Percentiles rank a stretch among this genome's conserved stretches.
phyloP scores from a whole-genome alignment of 805 yeast species.

The Kurtzmaniella cleridarum region DNA sequence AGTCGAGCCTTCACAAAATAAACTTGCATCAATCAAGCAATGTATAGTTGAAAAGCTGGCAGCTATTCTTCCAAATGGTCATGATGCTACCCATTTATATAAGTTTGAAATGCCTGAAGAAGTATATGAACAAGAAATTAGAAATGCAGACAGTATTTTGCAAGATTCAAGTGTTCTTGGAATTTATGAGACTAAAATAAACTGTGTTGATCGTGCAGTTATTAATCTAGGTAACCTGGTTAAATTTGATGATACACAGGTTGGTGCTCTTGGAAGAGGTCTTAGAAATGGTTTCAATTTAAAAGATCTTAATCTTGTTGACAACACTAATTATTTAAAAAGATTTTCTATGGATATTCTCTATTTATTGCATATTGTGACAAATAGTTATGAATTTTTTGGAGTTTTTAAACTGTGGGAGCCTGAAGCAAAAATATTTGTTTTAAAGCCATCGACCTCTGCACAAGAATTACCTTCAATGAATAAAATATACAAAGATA shows the following conservation, averaged over 20 bases:
- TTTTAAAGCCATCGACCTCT: conserved; percentile 60
- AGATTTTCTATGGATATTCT: conserved; percentile 52
- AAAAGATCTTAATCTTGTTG: conserved; percentile 47
- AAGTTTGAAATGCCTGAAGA: conserved; percentile 66
- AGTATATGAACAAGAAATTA: conserved; percentile 49
- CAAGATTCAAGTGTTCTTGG: conserved; percentile 59
- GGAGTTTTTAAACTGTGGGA: conserved; percentile 64
- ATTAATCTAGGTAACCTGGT: conserved; percentile 75
- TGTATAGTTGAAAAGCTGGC: conserved; percentile 55
- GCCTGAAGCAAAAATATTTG: conserved; percentile 42
- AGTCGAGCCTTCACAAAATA: conserved; percentile 36
- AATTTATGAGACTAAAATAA: conserved; percentile 71
- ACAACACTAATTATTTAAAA: conserved; percentile 49
- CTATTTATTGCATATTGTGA: conserved; percentile 62
- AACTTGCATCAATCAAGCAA: conserved; percentile 30
- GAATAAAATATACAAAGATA: conserved; percentile 50
- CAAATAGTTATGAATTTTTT: conserved; percentile 73
- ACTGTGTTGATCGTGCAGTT: conserved; percentile 65
- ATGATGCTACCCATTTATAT: conserved; percentile 48
- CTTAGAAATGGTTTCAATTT: conserved; percentile 77
- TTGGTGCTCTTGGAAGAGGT: conserved; percentile 86
- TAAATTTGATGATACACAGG: conserved; percentile 57
- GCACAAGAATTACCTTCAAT: conserved; percentile 66
- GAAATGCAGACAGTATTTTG: conserved; percentile 56
- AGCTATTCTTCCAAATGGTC: conserved; percentile 69